These are phyloP conservation scores for Casuarina glauca DNA, from an alignment of 306 rosid genomes.

Conservation along the genomic window DNA sequence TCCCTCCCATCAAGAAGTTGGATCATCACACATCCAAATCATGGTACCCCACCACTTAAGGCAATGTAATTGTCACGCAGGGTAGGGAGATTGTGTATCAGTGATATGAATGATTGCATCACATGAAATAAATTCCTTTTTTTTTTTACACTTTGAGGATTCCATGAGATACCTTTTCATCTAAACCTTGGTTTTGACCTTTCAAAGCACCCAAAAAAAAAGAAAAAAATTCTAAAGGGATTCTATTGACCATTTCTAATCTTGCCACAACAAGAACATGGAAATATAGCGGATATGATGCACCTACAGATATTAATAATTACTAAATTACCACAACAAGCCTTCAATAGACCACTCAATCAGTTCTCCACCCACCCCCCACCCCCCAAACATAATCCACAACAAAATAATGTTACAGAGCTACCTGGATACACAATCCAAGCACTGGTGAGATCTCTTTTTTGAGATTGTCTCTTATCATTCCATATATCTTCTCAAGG, in stretches of 20 bases:
- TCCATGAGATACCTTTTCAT: neutral
- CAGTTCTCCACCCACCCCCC: neutral
- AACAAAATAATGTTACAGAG: constrained; percentile 7
- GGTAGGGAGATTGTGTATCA: constrained; percentile 17
- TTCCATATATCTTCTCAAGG: constrained; percentile 98
- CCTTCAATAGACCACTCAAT: constrained; percentile 5
- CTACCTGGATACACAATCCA: constrained; percentile 95
- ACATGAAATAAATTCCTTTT: neutral
- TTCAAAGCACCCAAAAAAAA: neutral
- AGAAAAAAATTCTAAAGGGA: neutral
- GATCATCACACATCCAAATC: neutral
- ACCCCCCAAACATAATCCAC: neutral
- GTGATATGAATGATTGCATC: neutral
- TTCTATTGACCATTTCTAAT: constrained; percentile 1
- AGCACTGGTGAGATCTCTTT: constrained; percentile 99
- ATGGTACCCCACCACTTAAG: neutral
- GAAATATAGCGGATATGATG: neutral
- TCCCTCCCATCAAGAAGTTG: constrained; percentile 13
- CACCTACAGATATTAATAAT: neutral
- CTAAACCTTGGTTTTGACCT: neutral
- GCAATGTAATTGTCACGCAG: constrained; percentile 13
- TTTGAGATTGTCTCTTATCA: constrained; percentile 93
- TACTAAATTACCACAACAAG: neutral
- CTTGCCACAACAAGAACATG: neutral
- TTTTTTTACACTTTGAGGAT: neutral